phyloP scores from a whole-genome alignment of 768 basidiomycete genomes.

The Tricholoma matsutake region DNA sequence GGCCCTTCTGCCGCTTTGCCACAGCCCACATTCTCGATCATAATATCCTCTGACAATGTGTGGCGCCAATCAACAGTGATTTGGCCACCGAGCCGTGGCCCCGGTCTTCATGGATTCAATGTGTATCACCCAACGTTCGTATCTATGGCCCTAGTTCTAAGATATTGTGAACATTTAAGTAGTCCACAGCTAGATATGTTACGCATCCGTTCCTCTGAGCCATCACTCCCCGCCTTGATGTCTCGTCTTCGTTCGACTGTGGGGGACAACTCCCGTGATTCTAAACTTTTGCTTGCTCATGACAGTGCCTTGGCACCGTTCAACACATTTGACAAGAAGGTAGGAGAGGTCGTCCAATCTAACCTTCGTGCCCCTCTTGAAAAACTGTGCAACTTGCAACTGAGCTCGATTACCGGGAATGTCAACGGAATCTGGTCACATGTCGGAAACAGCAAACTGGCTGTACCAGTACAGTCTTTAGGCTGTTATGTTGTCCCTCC shows the following conservation, averaged over 20 bases:
- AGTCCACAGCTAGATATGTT: background rate
- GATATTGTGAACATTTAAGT: background rate
- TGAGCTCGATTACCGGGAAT: background rate
- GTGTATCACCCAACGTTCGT: background rate
- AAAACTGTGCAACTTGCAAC: background rate
- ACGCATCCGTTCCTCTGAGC: background rate
- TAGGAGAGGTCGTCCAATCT: background rate
- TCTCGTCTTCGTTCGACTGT: background rate
- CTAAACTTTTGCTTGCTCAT: background rate
- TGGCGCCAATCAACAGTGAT: constrained; percentile 9
- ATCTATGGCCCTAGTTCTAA: background rate
- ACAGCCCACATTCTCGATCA: background rate
- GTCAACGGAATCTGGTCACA: background rate
- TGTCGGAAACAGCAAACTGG: background rate
- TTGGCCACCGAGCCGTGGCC: background rate
- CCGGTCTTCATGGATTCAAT: constrained; percentile 4
- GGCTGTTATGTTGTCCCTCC: background rate
- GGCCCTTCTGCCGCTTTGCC: background rate
- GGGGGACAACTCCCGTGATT: background rate
- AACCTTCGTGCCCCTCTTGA: background rate
- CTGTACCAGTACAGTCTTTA: background rate
- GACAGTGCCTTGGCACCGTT: background rate
- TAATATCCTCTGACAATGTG: constrained; percentile 6
- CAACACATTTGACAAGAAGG: background rate
- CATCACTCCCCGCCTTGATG: background rate